Conservation (phyloP, 176 grass and related monocot genomes). For the Lolium rigidum region DNA sequence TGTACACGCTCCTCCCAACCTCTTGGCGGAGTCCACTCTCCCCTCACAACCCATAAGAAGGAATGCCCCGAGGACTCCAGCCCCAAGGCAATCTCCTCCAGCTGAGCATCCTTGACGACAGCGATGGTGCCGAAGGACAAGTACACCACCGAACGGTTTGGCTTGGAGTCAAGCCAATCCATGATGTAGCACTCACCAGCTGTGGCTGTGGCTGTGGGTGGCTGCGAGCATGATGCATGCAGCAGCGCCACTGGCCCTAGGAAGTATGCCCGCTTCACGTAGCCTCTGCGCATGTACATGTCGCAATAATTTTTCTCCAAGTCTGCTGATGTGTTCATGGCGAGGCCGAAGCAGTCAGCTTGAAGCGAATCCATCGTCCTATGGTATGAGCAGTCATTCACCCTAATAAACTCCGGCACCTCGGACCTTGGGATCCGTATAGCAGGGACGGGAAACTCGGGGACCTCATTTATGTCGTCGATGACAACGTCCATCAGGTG, state of each 20-base stretch:
- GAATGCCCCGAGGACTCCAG: not conserved
- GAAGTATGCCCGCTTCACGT: not conserved
- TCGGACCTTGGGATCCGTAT: not conserved
- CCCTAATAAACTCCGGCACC: not conserved
- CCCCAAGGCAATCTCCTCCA: not conserved
- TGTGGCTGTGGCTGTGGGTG: too few species aligned
- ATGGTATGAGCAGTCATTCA: not conserved
- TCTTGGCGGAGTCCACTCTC: not conserved
- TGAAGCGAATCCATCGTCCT: too few species aligned
- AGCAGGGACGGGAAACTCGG: not conserved
- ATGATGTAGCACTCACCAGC: not conserved
- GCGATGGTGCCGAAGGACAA: not conserved
- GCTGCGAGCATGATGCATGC: not conserved
- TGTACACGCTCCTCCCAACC: not conserved
- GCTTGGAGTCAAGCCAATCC: not conserved
- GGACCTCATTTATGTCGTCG: not conserved
- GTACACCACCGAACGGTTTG: not conserved
- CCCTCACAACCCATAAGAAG: not conserved
- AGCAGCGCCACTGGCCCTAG: not conserved
- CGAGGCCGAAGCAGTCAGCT: not conserved
- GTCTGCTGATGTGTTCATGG: not conserved
- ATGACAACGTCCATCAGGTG: not conserved
- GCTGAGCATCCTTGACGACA: not conserved
- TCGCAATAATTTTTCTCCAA: not conserved
- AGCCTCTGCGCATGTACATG: not conserved